A percentile compares a stretch with the other conserved stretches of the same genome.
These are phyloP conservation scores for Colletotrichum sojae DNA, from an alignment of 2,329 filamentous ascomycete species.

Conservation along the genomic window DNA sequence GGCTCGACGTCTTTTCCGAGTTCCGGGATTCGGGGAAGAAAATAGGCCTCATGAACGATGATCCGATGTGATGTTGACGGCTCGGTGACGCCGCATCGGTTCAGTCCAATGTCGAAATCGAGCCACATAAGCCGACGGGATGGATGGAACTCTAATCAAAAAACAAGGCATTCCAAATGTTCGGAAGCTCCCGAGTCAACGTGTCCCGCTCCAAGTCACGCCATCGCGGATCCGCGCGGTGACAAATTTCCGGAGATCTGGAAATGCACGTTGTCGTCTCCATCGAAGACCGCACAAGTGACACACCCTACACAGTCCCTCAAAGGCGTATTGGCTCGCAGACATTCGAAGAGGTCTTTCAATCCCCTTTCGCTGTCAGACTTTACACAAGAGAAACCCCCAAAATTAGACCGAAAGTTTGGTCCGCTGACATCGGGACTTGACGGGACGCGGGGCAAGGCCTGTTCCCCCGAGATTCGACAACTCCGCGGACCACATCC, in stretches of 20 bases:
- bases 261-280: neutral
- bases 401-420: no score
- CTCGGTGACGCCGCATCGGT: slow-evolving; percentile 1
- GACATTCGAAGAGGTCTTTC: neutral
- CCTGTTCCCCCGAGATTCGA: slow-evolving; percentile 6
- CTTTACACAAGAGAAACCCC: no score
- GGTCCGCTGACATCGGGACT: neutral
- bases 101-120: neutral
- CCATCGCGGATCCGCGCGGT: neutral
- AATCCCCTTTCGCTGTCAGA: neutral
- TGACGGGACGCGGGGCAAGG: neutral
- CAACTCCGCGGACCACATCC: slow-evolving; percentile 19
- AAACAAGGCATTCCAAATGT: neutral
- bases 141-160: neutral
- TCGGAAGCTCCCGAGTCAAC: rapidly evolving
- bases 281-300: no score
- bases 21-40: no score
- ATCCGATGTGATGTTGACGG: no score
- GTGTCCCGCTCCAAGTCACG: neutral
- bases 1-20: no score
- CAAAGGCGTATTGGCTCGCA: no score
- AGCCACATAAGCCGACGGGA: neutral
- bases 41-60: no score
- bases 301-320: no score
- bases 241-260: slow-evolving; percentile 24